Percentiles rank a stretch among this genome's conserved stretches.
These are phyloP conservation scores for Vitis labrusca DNA, from an alignment of 164 flowering plant species.

Conservation along the genomic window DNA sequence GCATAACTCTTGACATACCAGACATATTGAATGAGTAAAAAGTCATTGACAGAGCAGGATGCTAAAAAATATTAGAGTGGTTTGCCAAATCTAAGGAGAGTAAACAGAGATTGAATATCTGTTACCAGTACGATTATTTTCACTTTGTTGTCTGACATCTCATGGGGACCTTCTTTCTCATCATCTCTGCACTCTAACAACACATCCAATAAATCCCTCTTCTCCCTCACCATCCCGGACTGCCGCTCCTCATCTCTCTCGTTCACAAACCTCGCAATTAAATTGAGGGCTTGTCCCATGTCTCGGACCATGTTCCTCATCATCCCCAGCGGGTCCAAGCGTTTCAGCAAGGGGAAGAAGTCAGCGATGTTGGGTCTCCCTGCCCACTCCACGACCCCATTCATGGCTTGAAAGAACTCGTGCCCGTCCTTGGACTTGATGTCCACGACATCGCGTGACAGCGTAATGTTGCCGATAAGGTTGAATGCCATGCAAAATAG, in stretches of 20 bases:
- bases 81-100: too few species aligned
- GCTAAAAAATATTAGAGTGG: too few species aligned
- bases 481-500: slow-evolving; percentile 27
- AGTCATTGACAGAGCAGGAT: too few species aligned
- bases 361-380: slow-evolving; percentile 27
- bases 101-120: too few species aligned
- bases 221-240: not conserved
- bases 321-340: slow-evolving; percentile 27
- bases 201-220: slow-evolving; percentile 6
- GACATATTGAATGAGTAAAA: too few species aligned
- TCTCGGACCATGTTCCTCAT: slow-evolving; percentile 5
- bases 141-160: slow-evolving; percentile 6
- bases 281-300: slow-evolving; percentile 13
- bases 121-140: slow-evolving; percentile 13
- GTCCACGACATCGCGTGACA: slow-evolving; percentile 21
- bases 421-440: slow-evolving; percentile 13
- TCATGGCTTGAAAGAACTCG: slow-evolving; percentile 16
- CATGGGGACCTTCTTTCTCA: slow-evolving; percentile 9
- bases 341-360: slow-evolving; percentile 20
- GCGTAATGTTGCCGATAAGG: slow-evolving; percentile 18
- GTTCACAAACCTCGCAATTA: slow-evolving; percentile 14
- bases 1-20: too few species aligned
- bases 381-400: slow-evolving; percentile 9
- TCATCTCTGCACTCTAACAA: slow-evolving; percentile 14
- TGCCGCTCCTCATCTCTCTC: slow-evolving; percentile 4